Percentiles rank a stretch among this genome's conserved stretches.
Evolutionary conservation across 345 rosid species (phyloP).

Genomic region (Murraya paniculata): DNA sequence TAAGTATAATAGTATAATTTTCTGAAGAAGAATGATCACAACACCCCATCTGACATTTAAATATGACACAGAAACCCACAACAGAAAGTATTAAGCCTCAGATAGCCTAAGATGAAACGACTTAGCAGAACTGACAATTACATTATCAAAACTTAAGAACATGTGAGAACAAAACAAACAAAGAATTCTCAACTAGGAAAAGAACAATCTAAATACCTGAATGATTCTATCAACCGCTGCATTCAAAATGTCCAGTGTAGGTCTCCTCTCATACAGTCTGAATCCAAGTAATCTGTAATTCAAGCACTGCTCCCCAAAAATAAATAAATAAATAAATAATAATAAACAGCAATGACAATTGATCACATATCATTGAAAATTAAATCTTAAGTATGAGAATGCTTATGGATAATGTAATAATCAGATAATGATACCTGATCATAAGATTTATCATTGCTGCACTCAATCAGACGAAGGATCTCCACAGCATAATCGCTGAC

Average conservation of each 20-base stretch:
- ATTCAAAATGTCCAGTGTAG: conserved; percentile 31
- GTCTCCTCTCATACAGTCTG: conserved; percentile 57
- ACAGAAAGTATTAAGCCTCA: background rate
- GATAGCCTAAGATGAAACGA: background rate
- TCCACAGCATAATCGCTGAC: conserved; percentile 59
- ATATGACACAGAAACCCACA: background rate
- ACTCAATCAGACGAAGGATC: conserved; percentile 61
- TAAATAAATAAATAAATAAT: background rate
- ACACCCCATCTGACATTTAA: background rate
- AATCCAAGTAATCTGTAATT: conserved; percentile 89
- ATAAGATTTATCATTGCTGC: conserved; percentile 61
- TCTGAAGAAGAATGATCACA: background rate
- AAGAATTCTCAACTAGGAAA: conserved; percentile 16
- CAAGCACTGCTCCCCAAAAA: conserved; percentile 43
- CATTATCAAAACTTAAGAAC: background rate
- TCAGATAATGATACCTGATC: conserved; percentile 55
- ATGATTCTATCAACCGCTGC: conserved; percentile 52
- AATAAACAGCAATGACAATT: background rate
- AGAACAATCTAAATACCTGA: conserved; percentile 40
- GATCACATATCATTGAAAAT: conserved; percentile 8
- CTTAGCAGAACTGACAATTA: conserved; percentile 1
- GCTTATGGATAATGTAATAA: background rate
- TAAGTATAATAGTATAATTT: background rate
- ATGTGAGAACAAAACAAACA: background rate
- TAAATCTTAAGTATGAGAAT: conserved; percentile 1